A percentile compares a stretch with the other conserved stretches of the same genome.
phyloP scores from a whole-genome alignment of 257 asterid genomes.

The Plectranthus barbatus region DNA sequence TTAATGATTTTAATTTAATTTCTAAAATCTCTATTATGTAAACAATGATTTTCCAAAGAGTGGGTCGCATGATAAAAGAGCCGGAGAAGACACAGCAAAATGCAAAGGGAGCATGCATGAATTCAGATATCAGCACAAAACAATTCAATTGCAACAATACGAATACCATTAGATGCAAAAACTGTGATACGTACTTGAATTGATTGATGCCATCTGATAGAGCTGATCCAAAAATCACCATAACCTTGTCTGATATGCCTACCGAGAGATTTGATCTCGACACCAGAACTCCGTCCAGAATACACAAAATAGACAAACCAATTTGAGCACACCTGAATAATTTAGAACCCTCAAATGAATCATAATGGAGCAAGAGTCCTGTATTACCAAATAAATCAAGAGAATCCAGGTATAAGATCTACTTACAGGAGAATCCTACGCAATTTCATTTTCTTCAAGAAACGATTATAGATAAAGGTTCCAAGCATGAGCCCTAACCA shows the following conservation, averaged over 20 bases:
- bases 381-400: background rate
- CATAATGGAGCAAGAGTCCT: background rate
- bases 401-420: constrained; percentile 9
- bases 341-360: background rate
- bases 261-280: constrained; percentile 49
- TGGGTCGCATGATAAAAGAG: background rate
- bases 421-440: constrained; percentile 79
- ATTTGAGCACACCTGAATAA: constrained; percentile 68
- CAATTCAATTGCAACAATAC: background rate
- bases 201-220: constrained; percentile 86
- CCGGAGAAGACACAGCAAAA: background rate
- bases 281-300: constrained; percentile 64
- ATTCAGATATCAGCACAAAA: background rate
- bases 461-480: constrained; percentile 66
- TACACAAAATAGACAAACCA: constrained; percentile 50
- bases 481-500: constrained; percentile 96
- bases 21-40: background rate
- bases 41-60: background rate
- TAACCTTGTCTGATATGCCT: constrained; percentile 67
- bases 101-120: background rate
- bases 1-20: background rate
- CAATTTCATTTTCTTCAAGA: constrained; percentile 69
- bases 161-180: background rate
- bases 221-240: constrained; percentile 84
- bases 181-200: constrained; percentile 58